Evolutionary conservation across 495 filamentous ascomycete genomes (phyloP).

Genomic region (Xylaria acuta): DNA sequence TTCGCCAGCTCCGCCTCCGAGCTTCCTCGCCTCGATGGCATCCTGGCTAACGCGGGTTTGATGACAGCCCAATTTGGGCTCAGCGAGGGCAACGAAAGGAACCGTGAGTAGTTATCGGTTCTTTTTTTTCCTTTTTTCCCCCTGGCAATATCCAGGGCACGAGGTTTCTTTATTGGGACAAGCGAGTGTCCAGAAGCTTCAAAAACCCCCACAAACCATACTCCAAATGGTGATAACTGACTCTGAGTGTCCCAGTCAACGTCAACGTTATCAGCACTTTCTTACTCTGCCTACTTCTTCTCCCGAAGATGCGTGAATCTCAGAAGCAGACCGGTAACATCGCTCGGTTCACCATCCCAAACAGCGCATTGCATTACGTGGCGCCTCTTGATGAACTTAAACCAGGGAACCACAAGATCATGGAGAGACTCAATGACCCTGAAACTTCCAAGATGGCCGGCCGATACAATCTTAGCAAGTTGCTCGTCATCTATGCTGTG

Average conservation of each 20-base stretch:
- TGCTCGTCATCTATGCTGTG: constrained; percentile 21
- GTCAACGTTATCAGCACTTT: constrained; percentile 54
- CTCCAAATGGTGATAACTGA: not conserved
- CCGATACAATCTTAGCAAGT: constrained; percentile 24
- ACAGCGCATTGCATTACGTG: constrained; percentile 28
- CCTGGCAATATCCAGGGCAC: not conserved
- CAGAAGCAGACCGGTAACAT: constrained; percentile 24
- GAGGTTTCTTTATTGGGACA: not conserved
- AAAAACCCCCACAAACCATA: not conserved
- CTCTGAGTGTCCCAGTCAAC: constrained; percentile 31
- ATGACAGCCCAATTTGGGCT: constrained; percentile 28
- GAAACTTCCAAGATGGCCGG: constrained; percentile 21
- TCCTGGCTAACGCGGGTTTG: constrained; percentile 56
- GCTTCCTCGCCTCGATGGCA: constrained; percentile 51
- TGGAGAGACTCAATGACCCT: constrained; percentile 26
- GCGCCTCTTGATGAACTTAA: constrained; percentile 26
- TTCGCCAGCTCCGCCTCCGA: constrained; percentile 45
- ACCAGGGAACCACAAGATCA: constrained; percentile 7
- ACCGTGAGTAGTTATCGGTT: not conserved
- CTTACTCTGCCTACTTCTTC: constrained; percentile 49
- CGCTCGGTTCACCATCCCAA: constrained; percentile 23
- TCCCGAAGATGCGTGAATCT: constrained; percentile 47
- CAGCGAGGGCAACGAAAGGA: constrained; percentile 46
- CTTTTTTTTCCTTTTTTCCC: not conserved
- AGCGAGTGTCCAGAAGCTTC: not conserved